Percentiles rank a stretch among this genome's conserved stretches.
These are phyloP conservation scores for Steccherinum ochraceum DNA, from an alignment of 768 basidiomycete genomes.

Conservation along the genomic window DNA sequence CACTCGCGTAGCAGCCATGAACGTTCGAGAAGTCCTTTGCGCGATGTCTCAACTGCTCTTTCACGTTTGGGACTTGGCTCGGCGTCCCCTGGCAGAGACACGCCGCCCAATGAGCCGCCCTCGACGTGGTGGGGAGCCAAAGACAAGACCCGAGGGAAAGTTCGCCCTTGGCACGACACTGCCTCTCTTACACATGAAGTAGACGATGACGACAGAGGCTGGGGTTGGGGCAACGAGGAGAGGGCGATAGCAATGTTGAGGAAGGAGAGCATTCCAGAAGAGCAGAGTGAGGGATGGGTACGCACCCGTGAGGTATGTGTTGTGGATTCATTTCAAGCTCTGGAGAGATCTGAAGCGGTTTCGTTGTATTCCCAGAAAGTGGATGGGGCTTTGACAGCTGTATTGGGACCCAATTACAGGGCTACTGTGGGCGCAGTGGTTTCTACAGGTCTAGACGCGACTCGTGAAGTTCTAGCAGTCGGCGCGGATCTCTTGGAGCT, in stretches of 20 bases:
- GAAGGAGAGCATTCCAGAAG: not conserved
- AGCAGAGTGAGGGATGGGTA: not conserved
- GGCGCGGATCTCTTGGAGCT: slow-evolving; percentile 40
- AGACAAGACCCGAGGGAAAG: not conserved
- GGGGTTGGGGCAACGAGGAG: not conserved
- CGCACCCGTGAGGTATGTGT: not conserved
- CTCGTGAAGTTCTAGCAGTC: slow-evolving; percentile 38
- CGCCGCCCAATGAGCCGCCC: not conserved
- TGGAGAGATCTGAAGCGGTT: too few species aligned
- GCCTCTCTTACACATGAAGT: not conserved
- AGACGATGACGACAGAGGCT: not conserved
- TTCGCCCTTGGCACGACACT: not conserved
- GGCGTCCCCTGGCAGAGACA: not conserved
- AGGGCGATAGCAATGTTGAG: not conserved
- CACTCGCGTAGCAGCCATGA: not conserved
- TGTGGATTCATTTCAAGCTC: not conserved
- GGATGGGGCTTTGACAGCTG: not conserved
- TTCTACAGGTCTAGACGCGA: slow-evolving; percentile 32
- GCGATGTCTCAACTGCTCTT: not conserved
- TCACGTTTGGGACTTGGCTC: not conserved
- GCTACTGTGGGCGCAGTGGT: slow-evolving; percentile 32
- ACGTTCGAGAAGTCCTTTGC: not conserved
- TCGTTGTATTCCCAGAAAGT: too few species aligned
- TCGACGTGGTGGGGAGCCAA: not conserved
- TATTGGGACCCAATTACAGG: not conserved